Conservation (phyloP, 768 basidiomycete genomes). For the Baorangia bicolor region DNA sequence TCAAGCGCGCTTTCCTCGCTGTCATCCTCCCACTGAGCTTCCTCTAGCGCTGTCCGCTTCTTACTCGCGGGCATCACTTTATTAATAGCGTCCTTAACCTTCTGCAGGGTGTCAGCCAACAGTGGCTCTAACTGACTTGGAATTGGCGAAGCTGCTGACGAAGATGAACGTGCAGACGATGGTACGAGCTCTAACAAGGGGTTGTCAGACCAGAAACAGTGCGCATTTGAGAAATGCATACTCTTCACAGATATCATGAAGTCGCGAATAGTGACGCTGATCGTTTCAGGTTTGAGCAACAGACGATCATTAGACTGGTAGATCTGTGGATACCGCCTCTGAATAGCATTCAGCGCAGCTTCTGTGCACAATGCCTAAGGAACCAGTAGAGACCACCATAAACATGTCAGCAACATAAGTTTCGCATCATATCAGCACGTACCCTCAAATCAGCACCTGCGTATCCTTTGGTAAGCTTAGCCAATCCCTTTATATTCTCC, state of each 20-base stretch:
- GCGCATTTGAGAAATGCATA: slow-evolving; percentile 37
- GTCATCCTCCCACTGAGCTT: slow-evolving; percentile 89
- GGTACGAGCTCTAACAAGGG: slow-evolving; percentile 76
- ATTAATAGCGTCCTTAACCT: slow-evolving; percentile 68
- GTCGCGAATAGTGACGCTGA: slow-evolving; percentile 80
- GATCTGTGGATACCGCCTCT: slow-evolving; percentile 94
- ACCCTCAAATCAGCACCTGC: slow-evolving; percentile 96
- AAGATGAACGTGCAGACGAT: slow-evolving; percentile 88
- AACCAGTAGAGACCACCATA: not conserved
- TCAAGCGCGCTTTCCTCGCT: slow-evolving; percentile 83
- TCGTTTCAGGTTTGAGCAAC: slow-evolving; percentile 80
- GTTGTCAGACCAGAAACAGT: slow-evolving; percentile 2
- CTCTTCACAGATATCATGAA: slow-evolving; percentile 98
- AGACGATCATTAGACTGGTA: slow-evolving; percentile 90
- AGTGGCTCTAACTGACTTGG: slow-evolving; percentile 84
- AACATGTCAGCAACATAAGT: not conserved
- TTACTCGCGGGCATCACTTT: slow-evolving; percentile 79
- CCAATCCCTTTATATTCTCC: slow-evolving; percentile 61
- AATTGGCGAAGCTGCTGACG: slow-evolving; percentile 81
- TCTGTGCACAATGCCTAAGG: slow-evolving; percentile 90
- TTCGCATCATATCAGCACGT: slow-evolving; percentile 24
- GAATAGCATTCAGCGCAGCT: slow-evolving; percentile 94
- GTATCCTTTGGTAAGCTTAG: slow-evolving; percentile 93
- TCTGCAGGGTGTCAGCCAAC: slow-evolving; percentile 64
- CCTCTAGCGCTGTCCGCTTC: slow-evolving; percentile 82